Percentiles rank a stretch among this genome's conserved stretches.
Conservation (phyloP, 495 filamentous ascomycete species). For the Bacidia rubella region DNA sequence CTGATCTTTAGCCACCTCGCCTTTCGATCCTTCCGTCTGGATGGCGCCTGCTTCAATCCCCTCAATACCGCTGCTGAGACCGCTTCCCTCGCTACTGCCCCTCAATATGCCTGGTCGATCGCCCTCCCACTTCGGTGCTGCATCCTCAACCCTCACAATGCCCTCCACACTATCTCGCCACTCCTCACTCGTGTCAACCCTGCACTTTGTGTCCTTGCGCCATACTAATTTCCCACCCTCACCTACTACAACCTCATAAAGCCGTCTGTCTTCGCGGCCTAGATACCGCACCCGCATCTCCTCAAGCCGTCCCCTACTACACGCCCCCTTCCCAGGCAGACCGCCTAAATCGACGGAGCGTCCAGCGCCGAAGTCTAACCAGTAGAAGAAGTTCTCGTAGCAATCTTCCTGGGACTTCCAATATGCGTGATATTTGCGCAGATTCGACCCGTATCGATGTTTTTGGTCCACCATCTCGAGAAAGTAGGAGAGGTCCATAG, state of each 20-base stretch:
- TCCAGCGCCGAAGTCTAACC: constrained; percentile 83
- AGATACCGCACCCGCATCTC: constrained; percentile 62
- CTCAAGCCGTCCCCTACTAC: constrained; percentile 52
- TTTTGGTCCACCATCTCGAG: constrained; percentile 87
- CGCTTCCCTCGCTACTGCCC: constrained; percentile 12
- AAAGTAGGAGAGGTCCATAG: constrained; percentile 83
- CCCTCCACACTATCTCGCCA: constrained; percentile 72
- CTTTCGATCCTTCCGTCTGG: neutral
- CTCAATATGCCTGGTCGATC: constrained; percentile 11
- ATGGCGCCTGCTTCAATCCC: too few species aligned
- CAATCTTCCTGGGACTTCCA: constrained; percentile 62
- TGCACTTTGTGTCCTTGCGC: constrained; percentile 56
- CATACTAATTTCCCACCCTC: constrained; percentile 54
- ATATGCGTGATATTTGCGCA: constrained; percentile 68
- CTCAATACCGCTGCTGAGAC: constrained; percentile 1
- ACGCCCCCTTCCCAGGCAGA: constrained; percentile 30
- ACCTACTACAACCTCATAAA: constrained; percentile 62
- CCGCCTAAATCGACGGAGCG: too few species aligned
- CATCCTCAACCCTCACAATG: constrained; percentile 53
- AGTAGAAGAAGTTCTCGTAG: constrained; percentile 86
- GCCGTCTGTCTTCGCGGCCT: constrained; percentile 52
- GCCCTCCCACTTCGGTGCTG: constrained; percentile 34
- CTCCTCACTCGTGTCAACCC: constrained; percentile 59
- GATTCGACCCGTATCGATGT: constrained; percentile 75
- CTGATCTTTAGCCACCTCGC: neutral